Percentiles rank a stretch among this genome's conserved stretches.
These are phyloP conservation scores for Penicillium occitanis DNA, from an alignment of 2,329 filamentous ascomycete genomes.

Conservation along the genomic window DNA sequence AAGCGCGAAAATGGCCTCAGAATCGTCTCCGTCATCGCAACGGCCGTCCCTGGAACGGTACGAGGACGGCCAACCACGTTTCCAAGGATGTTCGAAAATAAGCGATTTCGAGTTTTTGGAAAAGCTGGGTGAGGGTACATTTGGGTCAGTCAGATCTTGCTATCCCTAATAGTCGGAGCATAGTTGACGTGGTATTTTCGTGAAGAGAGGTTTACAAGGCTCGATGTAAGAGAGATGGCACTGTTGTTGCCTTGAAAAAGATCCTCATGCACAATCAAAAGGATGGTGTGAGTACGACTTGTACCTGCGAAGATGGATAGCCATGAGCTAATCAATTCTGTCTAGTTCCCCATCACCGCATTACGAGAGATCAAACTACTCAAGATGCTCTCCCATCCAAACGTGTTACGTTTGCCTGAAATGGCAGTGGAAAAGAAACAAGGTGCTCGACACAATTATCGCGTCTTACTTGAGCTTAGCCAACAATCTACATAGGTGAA, in stretches of 20 bases:
- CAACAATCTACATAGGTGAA: conserved; percentile 55
- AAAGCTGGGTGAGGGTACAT: conserved; percentile 87
- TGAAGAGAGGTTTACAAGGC: conserved; percentile 85
- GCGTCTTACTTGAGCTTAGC: conserved; percentile 14
- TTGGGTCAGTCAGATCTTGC: conserved; percentile 62
- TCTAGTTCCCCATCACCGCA: conserved; percentile 90
- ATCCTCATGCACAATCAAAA: conserved; percentile 99
- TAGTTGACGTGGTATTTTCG: conserved; percentile 5
- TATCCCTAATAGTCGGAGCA: neutral
- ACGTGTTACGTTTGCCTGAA: conserved; percentile 83
- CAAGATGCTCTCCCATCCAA: conserved; percentile 89
- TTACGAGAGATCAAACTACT: conserved; percentile 96
- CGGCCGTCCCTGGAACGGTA: conserved; percentile 47
- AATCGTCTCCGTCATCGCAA: conserved; percentile 27
- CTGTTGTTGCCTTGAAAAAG: conserved; percentile 88
- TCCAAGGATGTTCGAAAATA: conserved; percentile 72
- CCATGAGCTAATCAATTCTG: neutral
- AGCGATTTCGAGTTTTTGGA: conserved; percentile 43
- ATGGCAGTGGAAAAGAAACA: conserved; percentile 86
- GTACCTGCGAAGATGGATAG: neutral
- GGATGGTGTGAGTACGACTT: conserved; percentile 68
- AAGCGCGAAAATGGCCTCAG: conserved; percentile 33
- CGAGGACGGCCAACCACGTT: conserved; percentile 57
- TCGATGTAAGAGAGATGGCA: conserved; percentile 69
- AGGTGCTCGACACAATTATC: conserved; percentile 41